These are phyloP conservation scores for Extremus antarcticus DNA, from an alignment of 495 filamentous ascomycete genomes.

Conservation along the genomic window DNA sequence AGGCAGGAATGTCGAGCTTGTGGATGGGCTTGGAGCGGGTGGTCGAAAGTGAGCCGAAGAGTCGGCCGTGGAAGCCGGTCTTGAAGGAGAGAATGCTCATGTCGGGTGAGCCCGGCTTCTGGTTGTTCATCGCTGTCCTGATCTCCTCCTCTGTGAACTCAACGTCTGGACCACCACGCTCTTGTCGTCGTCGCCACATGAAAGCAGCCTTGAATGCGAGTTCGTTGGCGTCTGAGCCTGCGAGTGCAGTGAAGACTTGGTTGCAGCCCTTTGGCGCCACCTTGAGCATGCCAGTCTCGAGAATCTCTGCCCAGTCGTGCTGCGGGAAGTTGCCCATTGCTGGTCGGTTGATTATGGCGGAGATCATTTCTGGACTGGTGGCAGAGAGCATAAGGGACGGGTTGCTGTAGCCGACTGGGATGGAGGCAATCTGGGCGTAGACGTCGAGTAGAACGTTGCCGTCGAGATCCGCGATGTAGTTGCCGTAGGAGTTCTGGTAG, in stretches of 20 bases:
- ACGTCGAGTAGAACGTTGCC: slow-evolving; percentile 55
- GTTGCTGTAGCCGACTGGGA: slow-evolving; percentile 96
- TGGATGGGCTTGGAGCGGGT: slow-evolving; percentile 96
- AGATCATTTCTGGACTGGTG: slow-evolving; percentile 66
- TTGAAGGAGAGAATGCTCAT: slow-evolving; percentile 91
- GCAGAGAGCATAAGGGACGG: slow-evolving; percentile 62
- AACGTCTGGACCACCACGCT: slow-evolving; percentile 68
- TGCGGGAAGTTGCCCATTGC: slow-evolving; percentile 95
- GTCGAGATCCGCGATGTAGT: slow-evolving; percentile 79
- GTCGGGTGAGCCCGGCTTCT: slow-evolving; percentile 68
- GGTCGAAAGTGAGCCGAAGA: slow-evolving; percentile 85
- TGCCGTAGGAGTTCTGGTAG: slow-evolving; percentile 56
- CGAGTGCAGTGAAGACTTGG: slow-evolving; percentile 95
- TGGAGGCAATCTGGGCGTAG: slow-evolving; percentile 93
- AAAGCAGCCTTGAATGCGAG: slow-evolving; percentile 99
- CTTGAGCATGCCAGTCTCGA: slow-evolving; percentile 77
- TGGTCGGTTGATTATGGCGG: slow-evolving; percentile 81
- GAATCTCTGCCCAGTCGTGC: slow-evolving; percentile 73
- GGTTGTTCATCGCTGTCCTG: slow-evolving; percentile 69
- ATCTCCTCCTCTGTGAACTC: slow-evolving; percentile 82
- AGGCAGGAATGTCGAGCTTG: slow-evolving; percentile 96
- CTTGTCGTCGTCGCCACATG: slow-evolving; percentile 85
- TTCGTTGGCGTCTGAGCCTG: slow-evolving; percentile 96
- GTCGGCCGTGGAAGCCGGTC: slow-evolving; percentile 86
- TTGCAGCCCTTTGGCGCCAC: slow-evolving; percentile 84